Evolutionary conservation across 345 rosid genomes (phyloP).

Genomic region (Cochlearia excelsa): DNA sequence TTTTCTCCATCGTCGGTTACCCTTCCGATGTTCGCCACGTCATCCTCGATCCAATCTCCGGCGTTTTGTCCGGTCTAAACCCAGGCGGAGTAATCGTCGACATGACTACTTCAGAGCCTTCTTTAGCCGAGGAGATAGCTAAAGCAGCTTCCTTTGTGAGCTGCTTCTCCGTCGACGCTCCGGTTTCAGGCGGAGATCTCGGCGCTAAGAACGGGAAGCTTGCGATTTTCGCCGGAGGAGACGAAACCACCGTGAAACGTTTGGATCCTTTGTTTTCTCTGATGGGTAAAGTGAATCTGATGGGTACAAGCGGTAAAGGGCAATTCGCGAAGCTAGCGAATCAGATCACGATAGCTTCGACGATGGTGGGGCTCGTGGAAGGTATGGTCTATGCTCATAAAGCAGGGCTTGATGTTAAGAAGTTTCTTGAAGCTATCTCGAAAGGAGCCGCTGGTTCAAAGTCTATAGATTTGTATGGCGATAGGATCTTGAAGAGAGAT

Average conservation of each 20-base stretch:
- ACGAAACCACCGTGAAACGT: slow-evolving; percentile 41
- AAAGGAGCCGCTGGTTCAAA: slow-evolving; percentile 75
- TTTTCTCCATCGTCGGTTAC: slow-evolving; percentile 89
- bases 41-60: slow-evolving; percentile 62
- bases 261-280: slow-evolving; percentile 57
- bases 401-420: slow-evolving; percentile 67
- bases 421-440: slow-evolving; percentile 59
- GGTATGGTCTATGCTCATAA: slow-evolving; percentile 73
- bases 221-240: slow-evolving; percentile 80
- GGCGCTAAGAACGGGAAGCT: slow-evolving; percentile 71
- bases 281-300: slow-evolving; percentile 74
- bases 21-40: slow-evolving; percentile 89
- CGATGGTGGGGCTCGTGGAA: slow-evolving; percentile 83
- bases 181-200: slow-evolving; percentile 73
- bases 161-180: slow-evolving; percentile 74
- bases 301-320: slow-evolving; percentile 80
- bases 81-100: slow-evolving; percentile 78
- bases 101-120: slow-evolving; percentile 96
- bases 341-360: slow-evolving; percentile 72
- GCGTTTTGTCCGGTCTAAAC: slow-evolving; percentile 72
- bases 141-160: slow-evolving; percentile 48
- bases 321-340: slow-evolving; percentile 77
- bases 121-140: slow-evolving; percentile 71
- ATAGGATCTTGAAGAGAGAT: slow-evolving; percentile 71
- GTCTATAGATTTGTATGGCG: slow-evolving; percentile 61